These are phyloP conservation scores for Acrocalymma vagum DNA, from an alignment of 2,329 filamentous ascomycete genomes.

Conservation along the genomic window DNA sequence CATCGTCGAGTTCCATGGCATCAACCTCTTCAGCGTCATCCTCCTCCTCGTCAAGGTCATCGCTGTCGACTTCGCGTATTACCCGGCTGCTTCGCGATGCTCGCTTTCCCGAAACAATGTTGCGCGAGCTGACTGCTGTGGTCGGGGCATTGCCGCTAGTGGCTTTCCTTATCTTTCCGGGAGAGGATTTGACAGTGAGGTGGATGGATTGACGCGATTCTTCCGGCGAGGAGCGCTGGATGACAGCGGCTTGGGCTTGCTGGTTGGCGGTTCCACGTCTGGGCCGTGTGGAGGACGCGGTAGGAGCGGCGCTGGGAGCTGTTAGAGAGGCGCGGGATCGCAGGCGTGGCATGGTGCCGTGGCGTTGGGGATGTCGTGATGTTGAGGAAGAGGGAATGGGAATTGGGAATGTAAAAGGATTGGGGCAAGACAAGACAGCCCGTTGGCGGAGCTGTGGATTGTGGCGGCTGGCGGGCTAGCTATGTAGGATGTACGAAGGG, in stretches of 20 bases:
- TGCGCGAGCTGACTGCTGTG: conserved; percentile 41
- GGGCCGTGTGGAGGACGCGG: conserved; percentile 46
- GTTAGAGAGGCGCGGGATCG: conserved; percentile 47
- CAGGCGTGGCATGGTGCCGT: conserved; percentile 45
- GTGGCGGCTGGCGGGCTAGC: conserved; percentile 20
- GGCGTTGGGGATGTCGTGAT: conserved; percentile 8
- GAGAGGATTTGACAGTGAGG: conserved; percentile 60
- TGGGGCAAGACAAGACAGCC: background rate
- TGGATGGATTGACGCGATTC: conserved; percentile 55
- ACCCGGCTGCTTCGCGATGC: conserved; percentile 48
- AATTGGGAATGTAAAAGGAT: background rate
- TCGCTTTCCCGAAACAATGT: conserved; percentile 49
- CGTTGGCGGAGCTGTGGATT: conserved; percentile 8
- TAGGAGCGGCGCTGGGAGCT: conserved; percentile 43
- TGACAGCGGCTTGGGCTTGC: conserved; percentile 43
- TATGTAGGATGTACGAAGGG: conserved; percentile 10
- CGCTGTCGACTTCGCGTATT: conserved; percentile 50
- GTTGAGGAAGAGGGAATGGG: conserved; percentile 6
- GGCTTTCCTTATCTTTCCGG: conserved; percentile 58
- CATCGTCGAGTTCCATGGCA: conserved; percentile 52
- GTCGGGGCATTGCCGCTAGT: conserved; percentile 46
- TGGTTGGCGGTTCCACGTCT: conserved; percentile 46
- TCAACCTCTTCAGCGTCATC: conserved; percentile 49
- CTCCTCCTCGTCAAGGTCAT: conserved; percentile 52
- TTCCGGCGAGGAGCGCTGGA: conserved; percentile 51